A percentile compares a stretch with the other conserved stretches of the same genome.
phyloP scores from a whole-genome alignment of 2,329 filamentous ascomycete species.

The Pleurostoma richardsiae region DNA sequence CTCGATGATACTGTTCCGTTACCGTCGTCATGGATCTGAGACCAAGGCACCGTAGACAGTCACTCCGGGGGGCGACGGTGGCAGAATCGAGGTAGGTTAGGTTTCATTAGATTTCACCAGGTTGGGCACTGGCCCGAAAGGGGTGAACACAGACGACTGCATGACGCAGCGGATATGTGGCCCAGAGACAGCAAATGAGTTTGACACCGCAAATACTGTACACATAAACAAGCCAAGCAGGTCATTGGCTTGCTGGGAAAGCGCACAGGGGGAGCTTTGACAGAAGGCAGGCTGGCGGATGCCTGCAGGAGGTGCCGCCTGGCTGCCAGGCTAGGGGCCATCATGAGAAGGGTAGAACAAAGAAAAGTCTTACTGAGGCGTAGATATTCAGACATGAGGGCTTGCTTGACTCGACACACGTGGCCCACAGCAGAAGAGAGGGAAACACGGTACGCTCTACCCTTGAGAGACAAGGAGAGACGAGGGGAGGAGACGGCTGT shows the following conservation, averaged over 20 bases:
- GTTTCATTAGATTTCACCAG: slow-evolving; percentile 34
- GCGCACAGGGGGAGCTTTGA: slow-evolving; percentile 28
- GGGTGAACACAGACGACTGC: slow-evolving; percentile 32
- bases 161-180: slow-evolving; percentile 30
- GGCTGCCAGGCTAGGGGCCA: slow-evolving; percentile 26
- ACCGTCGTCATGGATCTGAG: background rate
- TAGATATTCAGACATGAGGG: slow-evolving; percentile 25
- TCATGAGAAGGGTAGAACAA: slow-evolving; percentile 38
- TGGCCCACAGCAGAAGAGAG: slow-evolving; percentile 23
- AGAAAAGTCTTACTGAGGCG: slow-evolving; percentile 30
- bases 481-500: too few relatives aligned
- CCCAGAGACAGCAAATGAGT: slow-evolving; percentile 28
- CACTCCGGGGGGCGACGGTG: slow-evolving; percentile 1
- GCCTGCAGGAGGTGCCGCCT: slow-evolving; percentile 42
- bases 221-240: slow-evolving; percentile 31
- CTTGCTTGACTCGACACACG: slow-evolving; percentile 52
- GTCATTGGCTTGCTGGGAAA: slow-evolving; percentile 31
- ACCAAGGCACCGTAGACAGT: slow-evolving; percentile 2
- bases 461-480: too few relatives aligned
- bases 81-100: slow-evolving; percentile 27
- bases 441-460: background rate
- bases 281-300: slow-evolving; percentile 34
- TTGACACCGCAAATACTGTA: slow-evolving; percentile 35
- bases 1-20: background rate
- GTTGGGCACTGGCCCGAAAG: slow-evolving; percentile 26